Evolutionary conservation across 148 eudicot genomes (phyloP).

Genomic region (Rhododendron griersonianum): DNA sequence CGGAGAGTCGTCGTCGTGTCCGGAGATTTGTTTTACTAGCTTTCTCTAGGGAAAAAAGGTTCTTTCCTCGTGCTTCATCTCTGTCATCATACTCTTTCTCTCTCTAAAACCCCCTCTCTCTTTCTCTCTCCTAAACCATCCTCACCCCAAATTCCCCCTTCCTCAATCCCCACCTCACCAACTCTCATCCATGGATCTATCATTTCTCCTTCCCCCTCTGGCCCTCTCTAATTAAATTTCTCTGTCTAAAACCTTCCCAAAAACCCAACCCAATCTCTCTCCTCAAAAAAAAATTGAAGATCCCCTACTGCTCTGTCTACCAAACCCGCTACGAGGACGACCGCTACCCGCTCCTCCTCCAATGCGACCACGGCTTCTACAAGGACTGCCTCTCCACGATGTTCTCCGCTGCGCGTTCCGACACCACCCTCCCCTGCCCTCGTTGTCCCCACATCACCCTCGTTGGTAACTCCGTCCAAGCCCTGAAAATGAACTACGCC

Average conservation of each 20-base stretch:
- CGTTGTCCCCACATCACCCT: constrained; percentile 81
- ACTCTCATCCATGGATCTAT: constrained; percentile 1
- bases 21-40: neutral
- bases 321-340: constrained; percentile 72
- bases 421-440: constrained; percentile 72
- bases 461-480: constrained; percentile 81
- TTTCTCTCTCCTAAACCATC: neutral
- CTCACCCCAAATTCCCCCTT: neutral
- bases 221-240: neutral
- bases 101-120: neutral
- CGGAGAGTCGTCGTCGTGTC: too few relatives aligned
- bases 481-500: constrained; percentile 70
- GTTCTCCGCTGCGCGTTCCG: constrained; percentile 50
- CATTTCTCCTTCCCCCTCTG: neutral
- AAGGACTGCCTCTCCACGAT: constrained; percentile 69
- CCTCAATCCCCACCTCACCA: neutral
- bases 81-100: neutral
- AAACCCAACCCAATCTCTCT: neutral
- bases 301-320: constrained; percentile 79
- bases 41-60: neutral
- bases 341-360: constrained; percentile 69
- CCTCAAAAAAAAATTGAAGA: constrained; percentile 36
- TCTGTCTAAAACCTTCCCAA: neutral
- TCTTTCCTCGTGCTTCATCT: neutral
- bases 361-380: constrained; percentile 94